A percentile compares a stretch with the other conserved stretches of the same genome.
Evolutionary conservation across 768 basidiomycete species (phyloP).

Genomic region (Phlegmacium glaucopus): DNA sequence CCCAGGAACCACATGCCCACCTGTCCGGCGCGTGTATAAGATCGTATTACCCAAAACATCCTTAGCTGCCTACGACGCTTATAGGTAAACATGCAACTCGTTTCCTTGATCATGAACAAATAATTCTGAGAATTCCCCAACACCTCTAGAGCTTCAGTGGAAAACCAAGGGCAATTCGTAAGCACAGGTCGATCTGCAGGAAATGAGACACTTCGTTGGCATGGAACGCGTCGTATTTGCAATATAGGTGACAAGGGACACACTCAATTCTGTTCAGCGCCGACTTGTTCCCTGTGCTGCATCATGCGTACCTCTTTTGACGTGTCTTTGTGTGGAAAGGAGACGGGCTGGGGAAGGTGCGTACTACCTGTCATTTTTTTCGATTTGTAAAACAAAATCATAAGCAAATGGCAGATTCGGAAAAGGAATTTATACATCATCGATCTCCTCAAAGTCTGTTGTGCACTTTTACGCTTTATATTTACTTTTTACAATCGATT

Average conservation of each 20-base stretch:
- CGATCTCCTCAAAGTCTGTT: constrained; percentile 70
- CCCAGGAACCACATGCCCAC: constrained; percentile 47
- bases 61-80: constrained; percentile 60
- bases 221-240: constrained; percentile 66
- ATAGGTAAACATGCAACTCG: constrained; percentile 40
- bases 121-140: constrained; percentile 1
- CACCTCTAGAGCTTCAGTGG: constrained; percentile 46
- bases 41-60: constrained; percentile 48
- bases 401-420: constrained; percentile 48
- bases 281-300: constrained; percentile 58
- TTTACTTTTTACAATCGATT: neutral
- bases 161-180: constrained; percentile 56
- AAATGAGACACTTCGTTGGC: constrained; percentile 75
- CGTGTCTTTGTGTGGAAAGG: constrained; percentile 59
- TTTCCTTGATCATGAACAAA: neutral
- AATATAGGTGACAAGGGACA: constrained; percentile 62
- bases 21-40: constrained; percentile 63
- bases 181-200: constrained; percentile 53
- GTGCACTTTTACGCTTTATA: neutral
- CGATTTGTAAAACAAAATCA: neutral
- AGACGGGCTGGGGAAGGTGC: constrained; percentile 71
- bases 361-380: constrained; percentile 7
- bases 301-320: constrained; percentile 67
- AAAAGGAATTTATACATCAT: constrained; percentile 69
- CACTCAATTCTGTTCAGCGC: constrained; percentile 49